A percentile compares a stretch with the other conserved stretches of the same genome.
Conservation (phyloP, 2,329 filamentous ascomycete species). For the Pseudocercospora pini-densiflorae region DNA sequence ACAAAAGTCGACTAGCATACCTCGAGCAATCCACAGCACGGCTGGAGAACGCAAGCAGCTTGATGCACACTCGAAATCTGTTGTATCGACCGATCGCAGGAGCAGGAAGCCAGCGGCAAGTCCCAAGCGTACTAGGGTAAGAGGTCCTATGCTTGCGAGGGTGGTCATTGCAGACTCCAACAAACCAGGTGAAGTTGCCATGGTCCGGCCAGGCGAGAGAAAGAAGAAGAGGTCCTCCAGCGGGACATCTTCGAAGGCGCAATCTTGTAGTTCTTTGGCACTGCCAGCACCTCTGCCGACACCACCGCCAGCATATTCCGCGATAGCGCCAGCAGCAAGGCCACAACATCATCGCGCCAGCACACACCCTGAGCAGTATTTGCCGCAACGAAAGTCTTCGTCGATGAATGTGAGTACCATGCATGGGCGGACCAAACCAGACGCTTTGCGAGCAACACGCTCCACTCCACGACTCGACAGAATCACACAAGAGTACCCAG, state of each 20-base stretch:
- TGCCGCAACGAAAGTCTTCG: slow-evolving; percentile 22
- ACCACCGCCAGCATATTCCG: slow-evolving; percentile 16
- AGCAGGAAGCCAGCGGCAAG: slow-evolving; percentile 1
- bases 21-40: not conserved
- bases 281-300: not conserved
- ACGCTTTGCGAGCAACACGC: slow-evolving; percentile 14
- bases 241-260: slow-evolving; percentile 7
- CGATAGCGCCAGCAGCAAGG: not conserved
- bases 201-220: slow-evolving; percentile 34
- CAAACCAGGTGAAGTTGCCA: slow-evolving; percentile 34
- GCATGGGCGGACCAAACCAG: not conserved
- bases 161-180: slow-evolving; percentile 37
- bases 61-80: not conserved
- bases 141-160: slow-evolving; percentile 33
- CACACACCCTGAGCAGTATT: slow-evolving; percentile 8
- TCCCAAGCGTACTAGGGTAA: slow-evolving; percentile 23
- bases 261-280: slow-evolving; percentile 17
- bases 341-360: slow-evolving; percentile 8
- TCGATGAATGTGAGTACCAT: slow-evolving; percentile 3
- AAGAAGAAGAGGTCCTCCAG: slow-evolving; percentile 23
- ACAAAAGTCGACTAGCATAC: not conserved
- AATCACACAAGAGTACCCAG: not conserved
- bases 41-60: not conserved
- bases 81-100: not conserved
- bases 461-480: slow-evolving; percentile 23